Evolutionary conservation across 1,139 yeast species (phyloP).

Genomic region (Debaryomycetaceae sp.): DNA sequence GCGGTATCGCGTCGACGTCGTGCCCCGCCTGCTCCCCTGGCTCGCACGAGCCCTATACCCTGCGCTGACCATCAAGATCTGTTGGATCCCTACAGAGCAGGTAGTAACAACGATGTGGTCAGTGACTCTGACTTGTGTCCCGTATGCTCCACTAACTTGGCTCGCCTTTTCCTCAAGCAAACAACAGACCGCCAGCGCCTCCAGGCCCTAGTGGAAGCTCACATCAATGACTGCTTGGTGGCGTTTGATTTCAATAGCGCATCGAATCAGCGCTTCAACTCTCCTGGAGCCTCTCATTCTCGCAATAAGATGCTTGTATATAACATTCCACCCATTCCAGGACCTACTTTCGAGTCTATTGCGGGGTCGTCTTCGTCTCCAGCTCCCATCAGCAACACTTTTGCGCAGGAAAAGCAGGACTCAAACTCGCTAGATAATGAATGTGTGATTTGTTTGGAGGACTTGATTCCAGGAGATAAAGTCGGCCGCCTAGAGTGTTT

Average conservation of each 20-base stretch:
- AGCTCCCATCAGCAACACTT: conserved; percentile 13
- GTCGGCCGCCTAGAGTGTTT: conserved; percentile 90
- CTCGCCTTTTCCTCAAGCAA: conserved; percentile 28
- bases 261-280: conserved; percentile 31
- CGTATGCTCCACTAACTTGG: conserved; percentile 41
- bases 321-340: conserved; percentile 49
- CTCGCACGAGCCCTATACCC: too few species aligned
- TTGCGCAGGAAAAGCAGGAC: background rate
- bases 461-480: conserved; percentile 71
- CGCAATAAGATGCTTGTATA: conserved; percentile 82
- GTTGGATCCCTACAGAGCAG: too few species aligned
- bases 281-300: conserved; percentile 23
- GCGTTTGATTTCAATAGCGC: conserved; percentile 59
- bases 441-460: conserved; percentile 91
- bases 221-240: conserved; percentile 58
- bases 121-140: conserved; percentile 34
- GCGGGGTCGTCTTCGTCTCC: conserved; percentile 17
- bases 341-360: conserved; percentile 23
- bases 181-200: conserved; percentile 13
- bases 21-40: too few species aligned
- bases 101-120: conserved; percentile 11
- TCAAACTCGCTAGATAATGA: conserved; percentile 41
- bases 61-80: too few species aligned
- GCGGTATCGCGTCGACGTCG: too few species aligned
- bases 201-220: conserved; percentile 48